Base-by-base conservation (phyloP, 2,329 filamentous ascomycete species). In the Epichloe scottii region DNA sequence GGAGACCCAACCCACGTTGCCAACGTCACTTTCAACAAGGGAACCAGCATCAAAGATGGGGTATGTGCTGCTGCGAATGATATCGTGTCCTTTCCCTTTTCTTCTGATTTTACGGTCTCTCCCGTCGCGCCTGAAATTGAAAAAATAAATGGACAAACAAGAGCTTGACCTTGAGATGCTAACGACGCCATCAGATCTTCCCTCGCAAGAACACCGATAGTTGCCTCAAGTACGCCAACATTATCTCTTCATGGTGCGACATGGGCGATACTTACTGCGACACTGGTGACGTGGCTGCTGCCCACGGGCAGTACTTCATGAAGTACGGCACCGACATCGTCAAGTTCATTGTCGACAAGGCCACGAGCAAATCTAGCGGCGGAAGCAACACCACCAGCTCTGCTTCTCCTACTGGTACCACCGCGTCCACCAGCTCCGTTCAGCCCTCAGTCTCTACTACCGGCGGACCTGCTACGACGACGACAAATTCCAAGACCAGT, bases 181-280 rank as follows among this genome's bases (percentile, higher is more conserved):
- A 15, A 51, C 42, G 15, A 43, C 10, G 12, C 30, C 15, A 51
- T 37, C 40, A 71, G 69, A 55, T 71, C 48, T 70, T 71, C 53
- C 46, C 55, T 35, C 68, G 69, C 41, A 57, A 61, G n/a, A 59
- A 68, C 51, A 56, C 61, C 42, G 60, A 58, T 37, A 57, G 58
- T 14, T 71, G 69, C 60, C 59, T 67, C 53, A 56, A 61, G 37
- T 68, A 69, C 56, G 57, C 58, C 50, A 54, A 62, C 56, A 64
- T 64, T 35, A 57, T 72, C 43, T 59, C 63, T 43, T 69, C 69
- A 3, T 72, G 66, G 58, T 72, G 69, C 59, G 69, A 72, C 59
- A 63, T 55, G 0, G 68, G 68, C 46, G 71, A 74, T 53, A 52
- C 60, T 15, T 72, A 68, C 59, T 71, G 69, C 57, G 68, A 66